Percentiles rank a stretch among this genome's conserved stretches.
Conservation (phyloP, 1,284 basidiomycete species). For the Ustilago crameri region DNA sequence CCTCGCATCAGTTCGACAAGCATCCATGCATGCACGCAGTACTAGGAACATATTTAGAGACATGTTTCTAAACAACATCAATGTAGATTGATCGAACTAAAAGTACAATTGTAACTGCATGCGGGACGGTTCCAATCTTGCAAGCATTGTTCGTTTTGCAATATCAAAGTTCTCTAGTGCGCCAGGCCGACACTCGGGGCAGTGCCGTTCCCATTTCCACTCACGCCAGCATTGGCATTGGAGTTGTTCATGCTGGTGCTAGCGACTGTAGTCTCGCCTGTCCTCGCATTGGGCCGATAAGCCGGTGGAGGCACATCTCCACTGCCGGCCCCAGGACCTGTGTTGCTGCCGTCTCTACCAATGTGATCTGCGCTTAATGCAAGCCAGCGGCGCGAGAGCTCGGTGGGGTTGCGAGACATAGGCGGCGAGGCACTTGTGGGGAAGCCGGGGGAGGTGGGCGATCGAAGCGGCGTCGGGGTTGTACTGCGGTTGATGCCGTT, state of each 20-base stretch:
- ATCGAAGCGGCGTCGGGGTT: slow-evolving; percentile 10
- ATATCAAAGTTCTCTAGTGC: slow-evolving; percentile 3
- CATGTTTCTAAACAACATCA: too few relatives aligned
- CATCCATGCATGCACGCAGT: too few relatives aligned
- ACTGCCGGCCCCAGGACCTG: neutral
- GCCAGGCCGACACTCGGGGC: slow-evolving; percentile 22
- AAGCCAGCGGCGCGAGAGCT: slow-evolving; percentile 49
- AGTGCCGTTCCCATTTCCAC: neutral
- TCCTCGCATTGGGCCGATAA: slow-evolving; percentile 35
- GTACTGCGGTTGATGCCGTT: neutral
- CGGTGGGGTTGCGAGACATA: slow-evolving; percentile 33
- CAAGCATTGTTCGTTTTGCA: too few relatives aligned
- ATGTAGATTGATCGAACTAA: too few relatives aligned
- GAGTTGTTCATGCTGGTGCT: slow-evolving; percentile 28
- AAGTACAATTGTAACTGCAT: too few relatives aligned
- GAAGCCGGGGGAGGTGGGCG: slow-evolving; percentile 2
- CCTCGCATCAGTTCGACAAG: too few relatives aligned
- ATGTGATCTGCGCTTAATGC: slow-evolving; percentile 44
- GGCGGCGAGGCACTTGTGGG: slow-evolving; percentile 16
- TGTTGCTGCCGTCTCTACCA: slow-evolving; percentile 11
- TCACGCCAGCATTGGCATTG: neutral
- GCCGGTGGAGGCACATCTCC: slow-evolving; percentile 37
- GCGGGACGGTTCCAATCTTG: too few relatives aligned
- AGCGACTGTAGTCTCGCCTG: slow-evolving; percentile 35
- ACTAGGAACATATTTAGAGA: too few relatives aligned